Evolutionary conservation across 1,139 yeast species (phyloP).

Genomic region (Dujonia santamariae): DNA sequence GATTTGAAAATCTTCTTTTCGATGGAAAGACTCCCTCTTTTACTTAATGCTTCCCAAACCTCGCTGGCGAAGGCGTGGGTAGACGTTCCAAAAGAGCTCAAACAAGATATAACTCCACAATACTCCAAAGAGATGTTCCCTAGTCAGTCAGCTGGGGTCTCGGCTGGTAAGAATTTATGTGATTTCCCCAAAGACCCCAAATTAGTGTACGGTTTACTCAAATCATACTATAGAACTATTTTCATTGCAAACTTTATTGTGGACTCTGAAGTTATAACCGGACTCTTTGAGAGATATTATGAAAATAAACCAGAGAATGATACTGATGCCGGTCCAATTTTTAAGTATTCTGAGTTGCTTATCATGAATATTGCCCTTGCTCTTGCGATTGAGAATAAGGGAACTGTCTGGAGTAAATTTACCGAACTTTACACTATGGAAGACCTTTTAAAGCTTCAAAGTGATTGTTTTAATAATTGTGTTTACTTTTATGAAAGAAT

Average conservation of each 20-base stretch:
- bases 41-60: constrained; percentile 3
- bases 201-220: constrained; percentile 15
- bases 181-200: constrained; percentile 18
- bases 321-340: constrained; percentile 3
- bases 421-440: constrained; percentile 7
- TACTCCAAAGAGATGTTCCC: too few relatives aligned
- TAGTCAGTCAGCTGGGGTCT: not conserved
- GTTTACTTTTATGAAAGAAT: constrained; percentile 20
- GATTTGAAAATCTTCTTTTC: constrained; percentile 7
- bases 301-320: constrained; percentile 1
- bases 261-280: constrained; percentile 9
- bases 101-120: not conserved
- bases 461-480: constrained; percentile 16
- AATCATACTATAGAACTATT: constrained; percentile 10
- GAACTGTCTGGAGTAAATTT: constrained; percentile 5
- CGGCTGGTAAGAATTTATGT: constrained; percentile 4
- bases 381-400: constrained; percentile 5
- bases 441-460: constrained; percentile 7
- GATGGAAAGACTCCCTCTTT: constrained; percentile 6
- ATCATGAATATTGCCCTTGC: constrained; percentile 31
- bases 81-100: constrained; percentile 3
- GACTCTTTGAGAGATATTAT: constrained; percentile 17
- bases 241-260: constrained; percentile 11
- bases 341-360: constrained; percentile 28
- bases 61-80: constrained; percentile 8